Percentiles rank a stretch among this genome's conserved stretches.
phyloP scores from a whole-genome alignment of 1,284 basidiomycete species.

The Rugosomyces carneus region DNA sequence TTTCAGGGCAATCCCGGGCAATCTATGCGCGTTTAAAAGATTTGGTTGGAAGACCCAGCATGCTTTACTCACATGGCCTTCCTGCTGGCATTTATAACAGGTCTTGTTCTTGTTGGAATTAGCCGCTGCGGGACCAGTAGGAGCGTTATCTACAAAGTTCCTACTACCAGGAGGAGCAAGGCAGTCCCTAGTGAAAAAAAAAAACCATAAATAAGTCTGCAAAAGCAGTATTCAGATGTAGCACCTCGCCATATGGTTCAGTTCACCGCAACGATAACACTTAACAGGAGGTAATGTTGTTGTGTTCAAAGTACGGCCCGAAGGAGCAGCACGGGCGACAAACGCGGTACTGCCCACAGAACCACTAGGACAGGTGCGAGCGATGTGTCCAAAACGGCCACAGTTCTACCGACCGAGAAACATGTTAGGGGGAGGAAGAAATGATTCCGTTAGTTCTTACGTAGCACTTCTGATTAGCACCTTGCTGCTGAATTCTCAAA shows the following conservation, averaged over 20 bases:
- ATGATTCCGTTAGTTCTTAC: slow-evolving; percentile 37
- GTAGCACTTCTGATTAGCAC: slow-evolving; percentile 75
- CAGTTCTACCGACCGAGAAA: slow-evolving; percentile 46
- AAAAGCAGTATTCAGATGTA: not conserved
- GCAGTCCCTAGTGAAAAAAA: slow-evolving; percentile 57
- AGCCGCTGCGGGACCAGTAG: slow-evolving; percentile 34
- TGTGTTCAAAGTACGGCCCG: slow-evolving; percentile 67
- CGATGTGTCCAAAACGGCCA: slow-evolving; percentile 76
- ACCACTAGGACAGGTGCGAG: slow-evolving; percentile 62
- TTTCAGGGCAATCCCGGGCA: slow-evolving; percentile 73
- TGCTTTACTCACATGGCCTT: slow-evolving; percentile 60
- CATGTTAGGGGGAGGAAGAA: slow-evolving; percentile 11
- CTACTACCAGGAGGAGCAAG: slow-evolving; percentile 56
- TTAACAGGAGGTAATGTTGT: slow-evolving; percentile 75
- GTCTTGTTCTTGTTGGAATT: slow-evolving; percentile 61
- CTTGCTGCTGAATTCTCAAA: slow-evolving; percentile 57
- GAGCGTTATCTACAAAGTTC: slow-evolving; percentile 39
- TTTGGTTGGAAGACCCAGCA: not conserved
- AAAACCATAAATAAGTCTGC: slow-evolving; percentile 4
- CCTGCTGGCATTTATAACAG: slow-evolving; percentile 82
- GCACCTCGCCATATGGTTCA: slow-evolving; percentile 78
- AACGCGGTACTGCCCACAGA: slow-evolving; percentile 38
- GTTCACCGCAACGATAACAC: slow-evolving; percentile 78
- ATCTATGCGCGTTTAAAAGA: slow-evolving; percentile 40
- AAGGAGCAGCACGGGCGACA: slow-evolving; percentile 61